Base-by-base conservation (phyloP, 306 rosid genomes). In the Ammopiptanthus mongolicus region DNA sequence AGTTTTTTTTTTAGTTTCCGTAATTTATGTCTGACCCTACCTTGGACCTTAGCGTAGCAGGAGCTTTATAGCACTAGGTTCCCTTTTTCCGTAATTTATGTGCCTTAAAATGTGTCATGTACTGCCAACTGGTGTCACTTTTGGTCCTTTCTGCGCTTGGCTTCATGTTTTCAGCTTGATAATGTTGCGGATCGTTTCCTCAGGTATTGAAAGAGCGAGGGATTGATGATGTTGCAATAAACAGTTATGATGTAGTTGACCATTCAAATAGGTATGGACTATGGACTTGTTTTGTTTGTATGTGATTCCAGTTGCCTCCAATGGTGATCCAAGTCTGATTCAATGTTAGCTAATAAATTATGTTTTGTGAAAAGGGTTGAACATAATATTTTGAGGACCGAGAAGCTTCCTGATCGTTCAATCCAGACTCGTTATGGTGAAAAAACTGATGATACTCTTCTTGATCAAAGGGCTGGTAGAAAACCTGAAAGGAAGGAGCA, bases 191-290 rank as follows among this genome's bases (percentile, higher is more conserved):
- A 79, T 69, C 59, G 33, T 82, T 64, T 56, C 66, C 62, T 64
- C 84, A 96, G 99, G 99, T 96, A 69, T 73, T 96, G 96, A 96
- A 92, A 89, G 98, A 85, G 80, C 91, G 99, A 80, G 96, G 99
- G 72, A 11, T 87, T 71, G 98, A 89, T 31, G 88, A 90, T 69
- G 85, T 86, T 77, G 86, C 69, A 21, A 75, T 80, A 10, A 86
- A 82, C 74, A 81, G 71, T 77, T 56, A 72, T 25, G 98, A 90
- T 44, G 75, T 81, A 61, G 81, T 84, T 22, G 97, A 86, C 74
- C 86, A 82, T 75, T 73, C 90, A 53, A 88, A 89, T 41, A 89
- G 86, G 99, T 92, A 86, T 14, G n/a, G 72, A 13, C 31, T 92
- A 86, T 14, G n/a, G 72, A 13, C 31, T 47, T 75, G 39, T 15